Base-by-base conservation (phyloP, 2,329 filamentous ascomycete genomes). In the Fusarium burgessii region DNA sequence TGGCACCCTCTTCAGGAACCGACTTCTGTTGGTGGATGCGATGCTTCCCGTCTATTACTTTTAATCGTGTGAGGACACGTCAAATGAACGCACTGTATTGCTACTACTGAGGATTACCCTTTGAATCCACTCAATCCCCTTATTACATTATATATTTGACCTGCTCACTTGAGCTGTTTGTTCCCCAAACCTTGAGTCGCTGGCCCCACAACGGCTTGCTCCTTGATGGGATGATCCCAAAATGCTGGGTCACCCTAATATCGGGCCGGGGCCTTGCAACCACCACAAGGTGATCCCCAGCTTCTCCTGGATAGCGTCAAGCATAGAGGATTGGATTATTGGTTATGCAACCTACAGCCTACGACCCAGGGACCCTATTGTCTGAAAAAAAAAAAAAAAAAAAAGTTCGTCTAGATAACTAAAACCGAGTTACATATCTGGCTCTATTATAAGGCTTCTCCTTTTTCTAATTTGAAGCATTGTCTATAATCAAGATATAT, bases 211-310 rank as follows among this genome's bases (percentile, higher is more conserved):
- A 46, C 58, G 66, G 62, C 58, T 58, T 66, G 47, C 58, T 61
- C 64, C 47, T 52, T 63, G 43, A 46, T 61, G 40, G 52, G 61
- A 65, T 50, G 47, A 73, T 74, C 56, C 71, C 71, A 72, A 74
- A 57, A 55, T 50, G 66, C 71, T 63, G 72, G 72, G 70, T 73
- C 60, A 52, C 61, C 68, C 68, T 74, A 73, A 74, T 20, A 63
- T 40, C 57, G 68, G 69, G 66, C 69, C 66, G 50, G 70, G 67
- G 47, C 36, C 54, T 71, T 68, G 67, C 69, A 75, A 67, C 73
- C 72, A 74, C 67, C 69, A 73, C 58, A 55, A 33, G 55, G 42
- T 41, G 32, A 58, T 66, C 60, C 55, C 36, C 41, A 66, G 41
- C 35, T 35, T 33, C 35, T 67, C 32, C 43, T 41, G 17, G 18